These are phyloP conservation scores for Epicoccum nigrum DNA, from an alignment of 2,329 filamentous ascomycete species.

Conservation along the genomic window DNA sequence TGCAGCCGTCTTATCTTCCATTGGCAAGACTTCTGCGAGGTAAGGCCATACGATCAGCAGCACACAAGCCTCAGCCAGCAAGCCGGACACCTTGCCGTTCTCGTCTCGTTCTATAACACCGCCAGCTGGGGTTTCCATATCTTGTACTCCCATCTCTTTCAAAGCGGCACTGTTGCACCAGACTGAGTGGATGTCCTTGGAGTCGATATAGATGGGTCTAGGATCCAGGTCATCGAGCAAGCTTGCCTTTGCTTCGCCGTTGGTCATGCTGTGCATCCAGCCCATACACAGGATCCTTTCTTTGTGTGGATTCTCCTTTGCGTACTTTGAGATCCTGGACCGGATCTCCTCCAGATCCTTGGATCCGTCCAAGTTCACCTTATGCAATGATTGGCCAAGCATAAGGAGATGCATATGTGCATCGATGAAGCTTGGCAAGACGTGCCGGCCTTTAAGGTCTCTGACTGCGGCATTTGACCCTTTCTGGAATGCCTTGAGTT, in stretches of 20 bases:
- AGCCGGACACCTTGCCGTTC: slow-evolving; percentile 55
- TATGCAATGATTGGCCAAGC: slow-evolving; percentile 61
- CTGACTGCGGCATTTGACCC: slow-evolving; percentile 26
- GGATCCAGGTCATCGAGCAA: slow-evolving; percentile 60
- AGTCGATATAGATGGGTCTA: slow-evolving; percentile 62
- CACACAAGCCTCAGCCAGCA: slow-evolving; percentile 62
- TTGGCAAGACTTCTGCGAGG: slow-evolving; percentile 55
- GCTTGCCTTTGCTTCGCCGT: slow-evolving; percentile 55
- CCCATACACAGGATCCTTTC: slow-evolving; percentile 59
- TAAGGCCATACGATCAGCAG: slow-evolving; percentile 62
- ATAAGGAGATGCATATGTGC: slow-evolving; percentile 64
- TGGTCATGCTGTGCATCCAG: slow-evolving; percentile 64
- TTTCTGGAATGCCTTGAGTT: slow-evolving; percentile 34
- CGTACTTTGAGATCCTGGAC: slow-evolving; percentile 53
- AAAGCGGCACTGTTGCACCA: slow-evolving; percentile 63
- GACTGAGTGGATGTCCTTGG: slow-evolving; percentile 62
- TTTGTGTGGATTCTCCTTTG: slow-evolving; percentile 52
- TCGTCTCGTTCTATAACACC: slow-evolving; percentile 59
- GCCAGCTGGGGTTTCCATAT: slow-evolving; percentile 57
- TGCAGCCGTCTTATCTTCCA: slow-evolving; percentile 57
- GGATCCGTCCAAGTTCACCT: slow-evolving; percentile 57
- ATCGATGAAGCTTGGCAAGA: slow-evolving; percentile 64
- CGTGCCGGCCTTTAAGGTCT: slow-evolving; percentile 48
- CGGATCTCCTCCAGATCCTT: slow-evolving; percentile 58
- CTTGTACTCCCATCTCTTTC: slow-evolving; percentile 56